These are phyloP conservation scores for Myriangium duriaei DNA, from an alignment of 2,329 filamentous ascomycete genomes.

Conservation along the genomic window DNA sequence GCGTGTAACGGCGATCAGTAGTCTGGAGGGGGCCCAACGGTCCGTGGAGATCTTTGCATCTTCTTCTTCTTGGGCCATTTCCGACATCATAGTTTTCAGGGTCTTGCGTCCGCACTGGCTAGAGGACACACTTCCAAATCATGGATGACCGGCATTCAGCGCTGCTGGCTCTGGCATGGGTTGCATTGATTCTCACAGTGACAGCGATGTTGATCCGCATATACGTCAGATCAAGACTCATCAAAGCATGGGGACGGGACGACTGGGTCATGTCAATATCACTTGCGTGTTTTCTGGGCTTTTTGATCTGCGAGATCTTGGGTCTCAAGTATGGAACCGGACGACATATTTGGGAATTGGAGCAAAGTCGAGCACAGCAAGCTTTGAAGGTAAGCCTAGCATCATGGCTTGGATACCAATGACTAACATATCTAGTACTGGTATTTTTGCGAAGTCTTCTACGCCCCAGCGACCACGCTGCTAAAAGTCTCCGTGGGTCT, in stretches of 20 bases:
- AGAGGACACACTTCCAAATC: too few species aligned
- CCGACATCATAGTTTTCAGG: too few species aligned
- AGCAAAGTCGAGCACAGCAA: conserved; percentile 18
- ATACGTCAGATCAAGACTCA: conserved; percentile 12
- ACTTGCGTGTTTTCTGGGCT: conserved; percentile 27
- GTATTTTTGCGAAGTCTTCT: conserved; percentile 45
- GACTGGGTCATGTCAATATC: conserved; percentile 31
- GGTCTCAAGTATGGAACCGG: conserved; percentile 29
- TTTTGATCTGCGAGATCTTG: conserved; percentile 27
- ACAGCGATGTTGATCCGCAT: conserved; percentile 8
- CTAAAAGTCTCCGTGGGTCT: conserved; percentile 41
- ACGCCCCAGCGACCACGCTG: conserved; percentile 35
- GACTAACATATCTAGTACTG: conserved; percentile 27
- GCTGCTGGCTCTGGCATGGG: conserved; percentile 5
- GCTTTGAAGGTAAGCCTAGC: conserved; percentile 19
- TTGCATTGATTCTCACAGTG: conserved; percentile 1
- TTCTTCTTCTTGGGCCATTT: too few species aligned
- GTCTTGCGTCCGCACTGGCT: too few species aligned
- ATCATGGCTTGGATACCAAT: too few species aligned
- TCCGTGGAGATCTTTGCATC: too few species aligned
- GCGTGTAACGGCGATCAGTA: too few species aligned
- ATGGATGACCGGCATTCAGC: too few species aligned
- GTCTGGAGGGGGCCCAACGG: too few species aligned
- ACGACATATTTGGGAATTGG: conserved; percentile 25
- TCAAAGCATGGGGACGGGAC: conserved; percentile 28